These are phyloP conservation scores for Hypoxylon trugodes DNA, from an alignment of 495 filamentous ascomycete species.

Conservation along the genomic window DNA sequence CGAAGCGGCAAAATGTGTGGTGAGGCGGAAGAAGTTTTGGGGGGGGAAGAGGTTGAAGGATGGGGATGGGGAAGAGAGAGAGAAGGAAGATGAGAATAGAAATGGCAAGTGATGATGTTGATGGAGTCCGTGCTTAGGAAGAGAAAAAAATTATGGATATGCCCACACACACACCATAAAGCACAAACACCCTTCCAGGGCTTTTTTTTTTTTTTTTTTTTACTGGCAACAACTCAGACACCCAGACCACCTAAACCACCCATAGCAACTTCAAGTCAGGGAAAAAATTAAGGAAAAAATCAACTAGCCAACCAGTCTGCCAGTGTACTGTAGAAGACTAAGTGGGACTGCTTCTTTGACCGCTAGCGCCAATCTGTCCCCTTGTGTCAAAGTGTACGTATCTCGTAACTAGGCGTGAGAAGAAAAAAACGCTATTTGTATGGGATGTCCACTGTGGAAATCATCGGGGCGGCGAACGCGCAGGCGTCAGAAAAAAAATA, in stretches of 20 bases:
- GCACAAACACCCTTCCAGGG: neutral
- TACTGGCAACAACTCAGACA: conserved; percentile 18
- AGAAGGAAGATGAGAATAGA: conserved; percentile 35
- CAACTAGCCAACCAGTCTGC: neutral
- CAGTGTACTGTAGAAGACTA: too few relatives aligned
- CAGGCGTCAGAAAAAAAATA: conserved; percentile 14
- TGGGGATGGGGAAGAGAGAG: too few relatives aligned
- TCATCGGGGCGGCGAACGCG: conserved; percentile 28
- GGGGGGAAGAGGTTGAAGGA: conserved; percentile 43
- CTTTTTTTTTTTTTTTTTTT: neutral
- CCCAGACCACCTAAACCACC: neutral
- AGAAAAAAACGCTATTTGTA: too few relatives aligned
- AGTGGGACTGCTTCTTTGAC: conserved; percentile 38
- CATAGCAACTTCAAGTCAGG: conserved; percentile 13
- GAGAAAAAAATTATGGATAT: conserved; percentile 16
- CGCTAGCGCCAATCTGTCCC: conserved; percentile 14
- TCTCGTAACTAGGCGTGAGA: conserved; percentile 15
- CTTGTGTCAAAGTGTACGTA: conserved; percentile 13
- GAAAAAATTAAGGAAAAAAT: conserved; percentile 22
- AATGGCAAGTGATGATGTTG: conserved; percentile 41
- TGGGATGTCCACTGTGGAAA: neutral
- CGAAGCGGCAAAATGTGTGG: conserved; percentile 36
- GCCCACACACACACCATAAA: neutral
- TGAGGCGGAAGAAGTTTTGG: conserved; percentile 31
- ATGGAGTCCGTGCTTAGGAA: conserved; percentile 15